Base-by-base conservation (phyloP, 2,329 filamentous ascomycete species). In the Penicillium sp. region DNA sequence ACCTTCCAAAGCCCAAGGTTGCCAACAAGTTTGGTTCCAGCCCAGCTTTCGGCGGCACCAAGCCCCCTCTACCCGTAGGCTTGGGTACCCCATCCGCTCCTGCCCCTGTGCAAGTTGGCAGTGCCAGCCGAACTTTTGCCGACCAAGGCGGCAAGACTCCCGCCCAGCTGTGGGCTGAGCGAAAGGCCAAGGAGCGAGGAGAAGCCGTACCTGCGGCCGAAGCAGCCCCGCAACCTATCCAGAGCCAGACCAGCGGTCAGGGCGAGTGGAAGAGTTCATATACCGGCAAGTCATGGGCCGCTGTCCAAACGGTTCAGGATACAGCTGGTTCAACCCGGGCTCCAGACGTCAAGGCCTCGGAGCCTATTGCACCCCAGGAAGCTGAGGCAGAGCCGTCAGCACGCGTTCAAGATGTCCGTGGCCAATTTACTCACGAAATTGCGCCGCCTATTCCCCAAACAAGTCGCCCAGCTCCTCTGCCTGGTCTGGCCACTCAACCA, bases 161-260 rank as follows among this genome's bases (percentile, higher is more conserved):
- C 6, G 93, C 95, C 33, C 95, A 99, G 76, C 79, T 96, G 37
- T 99, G 95, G 95, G 94, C 94, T 0, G 95, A 99, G 81, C 96
- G 93, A 81, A 98, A 98, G 81, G 94, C 91, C 39, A 88, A 87
- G 60, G 87, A 95, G 74, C 84, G 88, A 58, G 87, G 84, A 22
- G 66, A 75, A 76, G 79, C 73, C 52, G 79, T 83, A 51, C 78
- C 80, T 31, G 75, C 81, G 52, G 63, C 77, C 6, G 69, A 64
- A 76, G 2, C 70, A 83, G n/a, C 77, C 85, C 41, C 83, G 87
- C 16, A 52, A 18, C 57, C 66, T 0, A 78, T 92, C 35, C 74
- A 81, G 52, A 81, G 83, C 52, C 92, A 96, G 74, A 82, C 83
- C 71, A 96, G 90, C 70, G 92, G 90, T 61, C 83, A 82, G 36